Evolutionary conservation across 176 grass and related monocot genomes (phyloP).

Genomic region (Juncus effusus): DNA sequence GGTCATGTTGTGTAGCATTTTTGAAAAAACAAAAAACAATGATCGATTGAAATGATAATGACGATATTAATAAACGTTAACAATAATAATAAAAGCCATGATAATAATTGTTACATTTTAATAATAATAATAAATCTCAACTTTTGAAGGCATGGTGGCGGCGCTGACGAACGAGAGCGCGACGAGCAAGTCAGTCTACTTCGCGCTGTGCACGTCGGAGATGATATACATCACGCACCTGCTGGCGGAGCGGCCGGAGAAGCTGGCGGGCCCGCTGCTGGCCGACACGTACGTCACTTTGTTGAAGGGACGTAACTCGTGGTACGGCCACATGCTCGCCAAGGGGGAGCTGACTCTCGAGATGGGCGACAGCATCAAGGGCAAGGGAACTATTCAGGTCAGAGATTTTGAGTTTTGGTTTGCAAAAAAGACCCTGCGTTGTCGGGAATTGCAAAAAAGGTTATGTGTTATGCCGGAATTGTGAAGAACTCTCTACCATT

Average conservation of each 20-base stretch:
- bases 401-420: slow-evolving; percentile 16
- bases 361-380: slow-evolving; percentile 98
- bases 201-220: slow-evolving; percentile 96
- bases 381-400: slow-evolving; percentile 99
- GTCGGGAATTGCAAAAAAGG: neutral
- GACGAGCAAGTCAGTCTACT: slow-evolving; percentile 96
- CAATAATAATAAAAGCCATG: neutral
- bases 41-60: neutral
- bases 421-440: too few species aligned
- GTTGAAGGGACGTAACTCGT: slow-evolving; percentile 93
- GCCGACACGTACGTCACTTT: slow-evolving; percentile 94
- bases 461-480: slow-evolving; percentile 22
- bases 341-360: slow-evolving; percentile 85
- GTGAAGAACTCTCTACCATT: slow-evolving; percentile 2
- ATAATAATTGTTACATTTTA: neutral
- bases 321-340: slow-evolving; percentile 92
- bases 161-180: slow-evolving; percentile 96
- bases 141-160: slow-evolving; percentile 78
- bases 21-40: too few species aligned
- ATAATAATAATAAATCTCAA: slow-evolving; percentile 11
- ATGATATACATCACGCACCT: slow-evolving; percentile 99
- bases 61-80: neutral
- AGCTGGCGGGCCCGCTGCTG: slow-evolving; percentile 91
- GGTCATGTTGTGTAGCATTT: too few species aligned
- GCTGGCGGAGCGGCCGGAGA: slow-evolving; percentile 87